Percentiles rank a stretch among this genome's conserved stretches.
These are phyloP conservation scores for Dichotomopilus funicola DNA, from an alignment of 2,329 filamentous ascomycete species.

Conservation along the genomic window DNA sequence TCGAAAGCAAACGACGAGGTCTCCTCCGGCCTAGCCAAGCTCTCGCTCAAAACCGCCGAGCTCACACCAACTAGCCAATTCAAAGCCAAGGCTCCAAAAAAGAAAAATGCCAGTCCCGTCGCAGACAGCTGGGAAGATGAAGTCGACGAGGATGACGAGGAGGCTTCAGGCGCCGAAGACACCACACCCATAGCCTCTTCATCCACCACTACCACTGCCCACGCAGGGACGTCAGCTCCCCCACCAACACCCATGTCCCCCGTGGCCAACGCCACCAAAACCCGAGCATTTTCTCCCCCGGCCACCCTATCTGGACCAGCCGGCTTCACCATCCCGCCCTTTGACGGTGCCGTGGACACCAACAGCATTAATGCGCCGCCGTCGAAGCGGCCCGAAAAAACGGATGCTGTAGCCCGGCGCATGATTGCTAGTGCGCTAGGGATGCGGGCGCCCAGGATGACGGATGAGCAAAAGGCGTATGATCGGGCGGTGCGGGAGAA, in stretches of 20 bases:
- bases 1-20: constrained; percentile 14
- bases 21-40: constrained; percentile 19
- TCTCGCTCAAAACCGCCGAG: constrained; percentile 19
- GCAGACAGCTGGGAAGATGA: constrained; percentile 28
- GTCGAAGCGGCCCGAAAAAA: constrained; percentile 69
- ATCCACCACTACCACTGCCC: not conserved
- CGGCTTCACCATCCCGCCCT: constrained; percentile 9
- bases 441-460: constrained; percentile 70
- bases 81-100: constrained; percentile 12
- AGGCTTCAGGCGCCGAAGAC: constrained; percentile 4
- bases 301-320: constrained; percentile 8
- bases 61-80: constrained; percentile 9
- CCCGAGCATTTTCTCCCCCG: constrained; percentile 22
- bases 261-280: constrained; percentile 26
- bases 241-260: constrained; percentile 63
- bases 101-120: constrained; percentile 14
- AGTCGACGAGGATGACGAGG: constrained; percentile 10
- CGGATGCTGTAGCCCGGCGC: constrained; percentile 80
- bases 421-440: constrained; percentile 88
- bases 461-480: constrained; percentile 83
- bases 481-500: constrained; percentile 76
- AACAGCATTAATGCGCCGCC: not conserved
- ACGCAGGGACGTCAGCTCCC: constrained; percentile 40
- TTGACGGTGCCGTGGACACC: constrained; percentile 10
- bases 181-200: constrained; percentile 2